Conservation (phyloP, 768 basidiomycete genomes). For the Rhizopogon vulgaris region DNA sequence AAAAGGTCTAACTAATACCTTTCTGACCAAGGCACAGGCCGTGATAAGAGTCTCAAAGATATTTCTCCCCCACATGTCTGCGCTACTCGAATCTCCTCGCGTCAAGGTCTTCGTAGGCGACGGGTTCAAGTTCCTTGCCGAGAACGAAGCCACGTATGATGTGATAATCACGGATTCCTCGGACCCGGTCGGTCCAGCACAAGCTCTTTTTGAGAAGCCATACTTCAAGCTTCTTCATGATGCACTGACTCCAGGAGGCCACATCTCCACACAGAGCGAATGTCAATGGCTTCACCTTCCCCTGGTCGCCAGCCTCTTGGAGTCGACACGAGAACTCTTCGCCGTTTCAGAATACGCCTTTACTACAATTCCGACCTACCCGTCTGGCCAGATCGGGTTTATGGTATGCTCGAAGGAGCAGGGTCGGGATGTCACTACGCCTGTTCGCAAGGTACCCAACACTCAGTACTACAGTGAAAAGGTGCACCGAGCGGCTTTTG, state of each 20-base stretch:
- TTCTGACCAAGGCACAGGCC: constrained; percentile 42
- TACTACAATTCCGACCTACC: constrained; percentile 97
- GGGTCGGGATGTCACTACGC: constrained; percentile 61
- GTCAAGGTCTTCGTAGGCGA: constrained; percentile 88
- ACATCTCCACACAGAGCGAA: constrained; percentile 94
- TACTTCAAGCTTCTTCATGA: constrained; percentile 95
- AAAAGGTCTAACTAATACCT: background rate
- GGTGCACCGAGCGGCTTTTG: constrained; percentile 78
- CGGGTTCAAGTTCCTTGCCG: constrained; percentile 93
- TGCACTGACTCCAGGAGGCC: constrained; percentile 82
- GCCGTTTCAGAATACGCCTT: constrained; percentile 83
- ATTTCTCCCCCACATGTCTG: constrained; percentile 92
- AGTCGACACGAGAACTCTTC: constrained; percentile 70
- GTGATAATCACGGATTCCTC: constrained; percentile 99
- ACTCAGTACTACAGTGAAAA: constrained; percentile 83
- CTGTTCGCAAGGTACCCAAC: constrained; percentile 62
- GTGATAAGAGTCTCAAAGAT: constrained; percentile 92
- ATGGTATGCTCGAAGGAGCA: constrained; percentile 79
- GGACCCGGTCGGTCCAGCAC: constrained; percentile 95
- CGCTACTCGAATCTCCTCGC: constrained; percentile 69
- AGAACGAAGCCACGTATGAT: constrained; percentile 85
- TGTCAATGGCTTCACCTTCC: constrained; percentile 91
- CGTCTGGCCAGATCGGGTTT: constrained; percentile 97
- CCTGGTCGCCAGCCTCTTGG: constrained; percentile 72
- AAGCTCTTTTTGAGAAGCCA: constrained; percentile 90